phyloP scores from a whole-genome alignment of 768 basidiomycete genomes.

The Omphalotus guepiniiformis region DNA sequence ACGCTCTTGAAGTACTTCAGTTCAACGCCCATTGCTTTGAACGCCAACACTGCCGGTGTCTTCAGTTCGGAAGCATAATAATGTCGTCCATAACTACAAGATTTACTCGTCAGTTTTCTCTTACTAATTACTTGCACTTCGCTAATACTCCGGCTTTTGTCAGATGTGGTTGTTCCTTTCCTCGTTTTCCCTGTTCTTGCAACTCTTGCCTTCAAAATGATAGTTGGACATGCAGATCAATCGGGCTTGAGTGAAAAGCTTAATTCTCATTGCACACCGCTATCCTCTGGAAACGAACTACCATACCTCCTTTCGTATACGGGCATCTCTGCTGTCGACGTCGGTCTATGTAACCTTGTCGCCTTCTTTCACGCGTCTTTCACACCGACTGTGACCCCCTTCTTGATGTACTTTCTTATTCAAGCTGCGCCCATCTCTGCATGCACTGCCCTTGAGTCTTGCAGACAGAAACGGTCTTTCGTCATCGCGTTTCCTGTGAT shows the following conservation, averaged over 20 bases:
- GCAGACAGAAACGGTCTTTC: slow-evolving; percentile 29
- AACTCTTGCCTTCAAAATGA: slow-evolving; percentile 29
- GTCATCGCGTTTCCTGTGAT: slow-evolving; percentile 38
- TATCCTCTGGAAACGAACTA: slow-evolving; percentile 7
- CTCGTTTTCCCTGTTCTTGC: slow-evolving; percentile 36
- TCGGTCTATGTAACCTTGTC: slow-evolving; percentile 38
- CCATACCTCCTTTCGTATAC: slow-evolving; percentile 40
- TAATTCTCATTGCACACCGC: slow-evolving; percentile 28
- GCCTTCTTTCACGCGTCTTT: slow-evolving; percentile 44
- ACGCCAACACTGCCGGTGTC: too few species aligned
- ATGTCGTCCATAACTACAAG: too few species aligned
- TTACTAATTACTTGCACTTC: too few species aligned
- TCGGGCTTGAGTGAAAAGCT: slow-evolving; percentile 27
- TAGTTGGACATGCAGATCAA: slow-evolving; percentile 27
- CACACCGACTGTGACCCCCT: slow-evolving; percentile 21
- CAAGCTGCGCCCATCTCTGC: slow-evolving; percentile 28
- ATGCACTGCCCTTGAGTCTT: slow-evolving; percentile 41
- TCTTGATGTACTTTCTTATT: slow-evolving; percentile 35
- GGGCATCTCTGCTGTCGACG: slow-evolving; percentile 30
- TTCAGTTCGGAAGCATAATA: too few species aligned
- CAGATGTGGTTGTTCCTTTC: slow-evolving; percentile 33
- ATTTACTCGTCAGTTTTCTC: too few species aligned
- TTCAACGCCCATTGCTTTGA: too few species aligned
- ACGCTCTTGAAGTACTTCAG: too few species aligned
- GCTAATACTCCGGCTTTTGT: too few species aligned